A percentile compares a stretch with the other conserved stretches of the same genome.
These are phyloP conservation scores for Solanum pimpinellifolium DNA, from an alignment of 257 asterid genomes.

Conservation along the genomic window DNA sequence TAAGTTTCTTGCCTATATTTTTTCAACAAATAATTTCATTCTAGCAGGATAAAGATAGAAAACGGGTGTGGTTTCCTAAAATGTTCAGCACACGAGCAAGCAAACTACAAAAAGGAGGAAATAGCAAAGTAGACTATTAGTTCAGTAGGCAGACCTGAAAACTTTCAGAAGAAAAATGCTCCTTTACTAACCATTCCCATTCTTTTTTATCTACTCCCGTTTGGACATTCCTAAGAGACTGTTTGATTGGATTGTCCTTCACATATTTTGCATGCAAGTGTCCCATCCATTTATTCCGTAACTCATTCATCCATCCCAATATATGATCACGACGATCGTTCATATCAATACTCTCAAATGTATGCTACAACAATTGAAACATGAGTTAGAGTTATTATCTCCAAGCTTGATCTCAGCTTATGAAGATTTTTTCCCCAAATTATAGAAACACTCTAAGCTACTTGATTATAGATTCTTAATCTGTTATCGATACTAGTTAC, in stretches of 20 bases:
- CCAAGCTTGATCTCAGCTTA: too few relatives aligned
- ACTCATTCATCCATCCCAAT: not conserved
- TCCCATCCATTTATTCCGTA: not conserved
- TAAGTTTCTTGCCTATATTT: too few relatives aligned
- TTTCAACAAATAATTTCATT: too few relatives aligned
- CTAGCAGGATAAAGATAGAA: too few relatives aligned
- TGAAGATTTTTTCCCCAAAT: too few relatives aligned
- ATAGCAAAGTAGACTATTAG: too few relatives aligned
- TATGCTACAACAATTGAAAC: not conserved
- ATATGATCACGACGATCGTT: not conserved
- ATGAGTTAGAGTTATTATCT: not conserved
- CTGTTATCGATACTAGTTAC: too few relatives aligned
- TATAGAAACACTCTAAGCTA: too few relatives aligned
- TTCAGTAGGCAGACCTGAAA: not conserved
- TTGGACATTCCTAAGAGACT: not conserved
- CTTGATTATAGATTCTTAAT: too few relatives aligned
- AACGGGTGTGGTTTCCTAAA: too few relatives aligned
- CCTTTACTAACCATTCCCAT: not conserved
- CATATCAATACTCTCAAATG: not conserved
- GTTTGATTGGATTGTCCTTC: not conserved
- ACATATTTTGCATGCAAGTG: not conserved
- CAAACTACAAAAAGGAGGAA: too few relatives aligned
- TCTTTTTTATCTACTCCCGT: not conserved
- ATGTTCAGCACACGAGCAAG: too few relatives aligned
- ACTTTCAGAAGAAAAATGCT: not conserved